Percentiles rank a stretch among this genome's conserved stretches.
Conservation (phyloP, 805 yeast genomes). For the Wickerhamomyces silvicola region DNA sequence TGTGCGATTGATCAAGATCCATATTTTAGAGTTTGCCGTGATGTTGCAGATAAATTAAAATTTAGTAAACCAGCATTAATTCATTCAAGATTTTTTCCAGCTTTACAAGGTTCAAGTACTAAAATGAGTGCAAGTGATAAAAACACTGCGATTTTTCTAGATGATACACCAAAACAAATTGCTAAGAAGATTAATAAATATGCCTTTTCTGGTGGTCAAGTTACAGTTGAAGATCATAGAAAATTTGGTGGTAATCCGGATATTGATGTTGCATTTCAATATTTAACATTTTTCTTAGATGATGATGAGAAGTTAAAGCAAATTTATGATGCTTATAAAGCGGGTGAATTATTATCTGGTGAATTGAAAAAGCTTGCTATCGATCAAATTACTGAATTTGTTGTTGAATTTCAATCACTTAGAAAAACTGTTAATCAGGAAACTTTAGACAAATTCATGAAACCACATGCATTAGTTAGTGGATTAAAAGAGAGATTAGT, state of each 20-base stretch:
- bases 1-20: conserved; percentile 99
- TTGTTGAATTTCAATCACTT: conserved; percentile 73
- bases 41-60: conserved; percentile 90
- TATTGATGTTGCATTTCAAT: conserved; percentile 92
- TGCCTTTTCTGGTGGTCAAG: conserved; percentile 94
- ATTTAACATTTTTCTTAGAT: conserved; percentile 79
- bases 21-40: conserved; percentile 94
- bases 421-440: conserved; percentile 62
- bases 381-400: conserved; percentile 71
- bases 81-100: conserved; percentile 96
- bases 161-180: conserved; percentile 87
- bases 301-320: conserved; percentile 75
- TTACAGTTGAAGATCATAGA: conserved; percentile 85
- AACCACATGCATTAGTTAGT: conserved; percentile 72
- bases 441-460: conserved; percentile 64
- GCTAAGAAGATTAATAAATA: conserved; percentile 92
- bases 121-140: conserved; percentile 96
- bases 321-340: conserved; percentile 57
- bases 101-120: conserved; percentile 91
- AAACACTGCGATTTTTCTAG: conserved; percentile 88
- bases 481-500: conserved; percentile 72
- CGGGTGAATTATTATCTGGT: conserved; percentile 83
- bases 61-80: conserved; percentile 86
- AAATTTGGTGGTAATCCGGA: conserved; percentile 89
- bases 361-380: conserved; percentile 89